Evolutionary conservation across 2,329 filamentous ascomycete genomes (phyloP), one percentile per base, ranked within the genome.

Genomic region (Phialemoniopsis sp.): DNA sequence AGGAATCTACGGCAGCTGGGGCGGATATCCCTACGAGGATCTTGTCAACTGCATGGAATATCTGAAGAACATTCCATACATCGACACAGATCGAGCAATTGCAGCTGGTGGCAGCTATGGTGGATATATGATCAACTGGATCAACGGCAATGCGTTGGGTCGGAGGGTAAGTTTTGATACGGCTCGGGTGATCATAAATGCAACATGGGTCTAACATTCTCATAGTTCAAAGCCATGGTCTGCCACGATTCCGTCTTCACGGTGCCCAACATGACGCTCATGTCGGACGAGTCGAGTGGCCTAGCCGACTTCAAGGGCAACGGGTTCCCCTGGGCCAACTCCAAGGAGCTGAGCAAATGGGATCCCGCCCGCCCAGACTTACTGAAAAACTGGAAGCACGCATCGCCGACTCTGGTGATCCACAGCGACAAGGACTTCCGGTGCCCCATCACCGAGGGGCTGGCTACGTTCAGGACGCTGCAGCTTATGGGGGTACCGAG

Each of bases 391-490:
- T 89, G 85, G 82, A 59, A 66, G 5, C 17, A 52, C 47, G 63
- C 62, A 13, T 62, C 84, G 2, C 85, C 85, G 6, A 83, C 87
- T 50, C 67, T 89, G 30, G 72, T 89, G 42, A 81, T 89, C 30
- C 85, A 89, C 62, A 82, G 73, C 47, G 80, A 83, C 46, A 67
- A 78, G 32, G 85, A 89, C 55, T 87, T 83, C 50, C 71, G 84
- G 7, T 58, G 52, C 38, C 56, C 61, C 5, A 44, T 65, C 5
- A 61, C 62, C 0, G 62, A 67, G 55, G 86, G 86, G 0, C 60
- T 90, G 19, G 76, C 82, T 0, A 76, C 80, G 0, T 90, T 89
- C 59, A 86, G 88, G 45, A 76, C 83, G 2, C 64, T 90, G 18
- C 85, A 89, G 62, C 72, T 73, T 13, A 69, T 73, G 38, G 81